Percentiles rank a stretch among this genome's conserved stretches.
phyloP scores from a whole-genome alignment of 2,329 filamentous ascomycete species.

The Corinectria fuckeliana region DNA sequence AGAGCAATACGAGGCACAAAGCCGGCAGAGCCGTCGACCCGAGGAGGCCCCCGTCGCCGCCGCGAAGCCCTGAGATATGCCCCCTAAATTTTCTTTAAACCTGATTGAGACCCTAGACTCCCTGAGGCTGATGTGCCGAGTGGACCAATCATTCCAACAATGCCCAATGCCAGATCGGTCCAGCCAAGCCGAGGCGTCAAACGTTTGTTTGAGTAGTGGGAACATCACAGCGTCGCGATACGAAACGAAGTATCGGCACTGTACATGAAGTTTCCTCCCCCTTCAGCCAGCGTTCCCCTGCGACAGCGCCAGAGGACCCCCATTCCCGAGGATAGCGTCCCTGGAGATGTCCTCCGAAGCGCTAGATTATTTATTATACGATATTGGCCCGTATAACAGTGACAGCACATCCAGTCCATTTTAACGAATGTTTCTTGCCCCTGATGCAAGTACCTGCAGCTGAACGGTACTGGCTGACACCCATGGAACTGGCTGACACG shows the following conservation, averaged over 20 bases:
- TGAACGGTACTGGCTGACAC: constrained; percentile 5
- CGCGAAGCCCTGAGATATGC: constrained; percentile 24
- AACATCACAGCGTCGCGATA: constrained; percentile 9
- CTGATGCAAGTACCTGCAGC: constrained; percentile 15
- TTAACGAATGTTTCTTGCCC: neutral
- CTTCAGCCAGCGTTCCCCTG: neutral
- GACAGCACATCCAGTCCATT: constrained; percentile 13
- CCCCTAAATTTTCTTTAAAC: constrained; percentile 15
- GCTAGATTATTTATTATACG: neutral
- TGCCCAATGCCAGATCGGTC: constrained; percentile 21
- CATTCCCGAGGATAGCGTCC: neutral
- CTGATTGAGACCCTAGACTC: constrained; percentile 15
- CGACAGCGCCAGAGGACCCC: neutral
- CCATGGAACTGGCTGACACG: neutral
- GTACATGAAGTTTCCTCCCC: neutral
- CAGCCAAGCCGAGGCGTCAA: constrained; percentile 13
- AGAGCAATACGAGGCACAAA: neutral
- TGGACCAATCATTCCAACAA: constrained; percentile 30
- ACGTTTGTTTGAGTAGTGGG: no score
- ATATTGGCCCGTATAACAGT: neutral
- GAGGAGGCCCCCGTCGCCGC: neutral
- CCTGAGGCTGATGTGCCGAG: constrained; percentile 19
- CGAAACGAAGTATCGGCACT: constrained; percentile 10
- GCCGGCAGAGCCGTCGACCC: neutral
- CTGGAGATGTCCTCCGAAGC: neutral